Evolutionary conservation across 2,329 filamentous ascomycete genomes (phyloP), one percentile per base, ranked within the genome.

Genomic region (Chaetomiaceae sp.): DNA sequence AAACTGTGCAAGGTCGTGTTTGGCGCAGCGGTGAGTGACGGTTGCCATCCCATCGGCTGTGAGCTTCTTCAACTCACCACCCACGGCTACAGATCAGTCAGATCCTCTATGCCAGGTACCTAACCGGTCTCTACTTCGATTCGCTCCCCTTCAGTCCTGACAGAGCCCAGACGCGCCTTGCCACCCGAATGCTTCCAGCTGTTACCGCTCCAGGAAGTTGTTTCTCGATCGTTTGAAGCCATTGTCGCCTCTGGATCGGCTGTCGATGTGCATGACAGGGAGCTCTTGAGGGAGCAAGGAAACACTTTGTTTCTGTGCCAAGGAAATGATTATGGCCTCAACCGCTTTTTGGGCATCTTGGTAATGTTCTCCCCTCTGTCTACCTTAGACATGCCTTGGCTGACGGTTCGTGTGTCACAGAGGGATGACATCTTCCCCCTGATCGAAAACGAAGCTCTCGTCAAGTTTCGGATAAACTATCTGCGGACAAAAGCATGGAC

Each of bases 391-490:
- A 6, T 3, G 7, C 10, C 8, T 38, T 21, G 14, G 27, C 48
- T 52, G 40, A 55, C 44, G 5, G 8, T 8, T 5, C 4, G 5
- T 4, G 38, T 9, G 1, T 12, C 27, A 10, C 31, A 61, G 58
- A 35, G 25, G 1, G 44, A 46, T 4, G 58, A 59, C 23, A 59
- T 59, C 10, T 52, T 61, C 14, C 50, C 56, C 7, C 34, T 60
- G 3, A 38, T 60, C 21, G 56, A 58, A 8, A 56, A 10, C 31
- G 46, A 58, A 33, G 6, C 45, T n/a, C 46, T 61, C 3, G 45
- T 56, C 30, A 59, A 56, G 31, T 57, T 61, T 23, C 51, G 56
- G 12, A 46, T 61, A 10, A 55, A 16, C 35, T 57, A 51, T 33
- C 27, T 56, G 13, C n/a, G 41, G 5, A 48, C 45, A 0, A 44